Conservation (phyloP, 2,329 filamentous ascomycete species). For the Penicillium oxalicum region DNA sequence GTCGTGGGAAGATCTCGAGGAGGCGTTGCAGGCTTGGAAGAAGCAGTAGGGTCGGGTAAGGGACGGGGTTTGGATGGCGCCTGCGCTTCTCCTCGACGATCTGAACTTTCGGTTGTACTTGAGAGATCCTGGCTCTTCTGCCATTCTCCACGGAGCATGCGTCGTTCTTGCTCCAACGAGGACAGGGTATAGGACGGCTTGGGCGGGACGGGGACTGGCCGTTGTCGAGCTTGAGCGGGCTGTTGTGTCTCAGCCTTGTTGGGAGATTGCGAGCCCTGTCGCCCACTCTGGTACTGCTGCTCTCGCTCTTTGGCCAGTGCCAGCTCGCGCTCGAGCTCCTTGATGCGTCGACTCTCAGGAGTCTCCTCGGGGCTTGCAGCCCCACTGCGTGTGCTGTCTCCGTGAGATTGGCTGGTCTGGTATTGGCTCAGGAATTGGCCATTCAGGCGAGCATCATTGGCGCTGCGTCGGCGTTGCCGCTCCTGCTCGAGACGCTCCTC, state of each 20-base stretch:
- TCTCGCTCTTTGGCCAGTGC: conserved; percentile 63
- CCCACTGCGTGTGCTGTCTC: conserved; percentile 32
- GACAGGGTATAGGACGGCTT: conserved; percentile 50
- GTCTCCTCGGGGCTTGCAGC: conserved; percentile 37
- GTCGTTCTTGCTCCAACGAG: conserved; percentile 56
- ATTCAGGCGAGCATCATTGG: conserved; percentile 62
- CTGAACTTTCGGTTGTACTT: conserved; percentile 10
- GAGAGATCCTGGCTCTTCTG: conserved; percentile 36
- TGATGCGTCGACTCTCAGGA: conserved; percentile 62
- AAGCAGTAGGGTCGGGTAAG: conserved; percentile 24
- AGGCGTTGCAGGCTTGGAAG: conserved; percentile 10
- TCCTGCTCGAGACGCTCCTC: conserved; percentile 63
- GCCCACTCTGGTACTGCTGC: conserved; percentile 56
- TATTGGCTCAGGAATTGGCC: conserved; percentile 87
- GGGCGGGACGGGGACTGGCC: conserved; percentile 28
- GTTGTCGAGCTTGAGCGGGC: conserved; percentile 26
- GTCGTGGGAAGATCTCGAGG: conserved; percentile 20
- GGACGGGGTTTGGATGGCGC: conserved; percentile 25
- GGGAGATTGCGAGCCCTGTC: conserved; percentile 44
- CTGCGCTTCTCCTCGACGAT: conserved; percentile 9
- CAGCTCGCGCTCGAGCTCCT: conserved; percentile 70
- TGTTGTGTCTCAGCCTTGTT: conserved; percentile 16
- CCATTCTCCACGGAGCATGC: conserved; percentile 54
- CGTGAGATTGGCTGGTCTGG: conserved; percentile 57
- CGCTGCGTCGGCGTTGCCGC: conserved; percentile 54